Evolutionary conservation across 352 stramenopile species (phyloP), one percentile per base, ranked within the genome.

Genomic region (Globisporangium splendens): DNA sequence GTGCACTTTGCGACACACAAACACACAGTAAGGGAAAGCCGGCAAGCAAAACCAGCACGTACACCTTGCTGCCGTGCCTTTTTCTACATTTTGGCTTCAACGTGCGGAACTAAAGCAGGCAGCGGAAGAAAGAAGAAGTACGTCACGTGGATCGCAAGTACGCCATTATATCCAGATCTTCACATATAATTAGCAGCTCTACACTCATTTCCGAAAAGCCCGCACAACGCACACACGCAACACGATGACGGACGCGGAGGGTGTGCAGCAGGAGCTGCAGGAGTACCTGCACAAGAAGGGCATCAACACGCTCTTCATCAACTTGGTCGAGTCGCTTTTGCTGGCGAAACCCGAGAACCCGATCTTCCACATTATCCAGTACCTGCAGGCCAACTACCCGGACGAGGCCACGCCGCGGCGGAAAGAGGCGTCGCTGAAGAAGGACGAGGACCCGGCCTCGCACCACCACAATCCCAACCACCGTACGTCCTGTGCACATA

Each of bases 221-320:
- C 24, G 24, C 24, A 7, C 24, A 31, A 38, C 20, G 7, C 20
- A 44, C 28, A 43, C 4, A 43, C 6, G 28, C 28, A 35, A 31
- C 28, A 54, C 35, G 28, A 96, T 96, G 86, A 64, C 86, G 52
- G 84, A 96, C 72, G 86, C 82, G 13, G 84, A 96, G 58, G 79
- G 79, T 49, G 86, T 96, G 62, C 88, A 96, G 62, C 85, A 95
- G 61, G 88, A 96, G 66, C 77, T 96, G 68, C 88, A 96, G 75
- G 83, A 95, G 39, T 96, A 96, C 61, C 58, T 96, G 57, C 83
- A 95, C 66, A 89, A 92, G 69, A 96, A 96, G 61, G 86, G 87
- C 70, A 95, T 96, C 67, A 96, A 96, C 72, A 93, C 83, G 61
- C 81, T 96, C 43, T 96, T 96, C 60, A 95, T 96, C 56, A 96